Base-by-base conservation (phyloP, 371 early-diverging fungal genomes). In the Capillidium heterosporum region DNA sequence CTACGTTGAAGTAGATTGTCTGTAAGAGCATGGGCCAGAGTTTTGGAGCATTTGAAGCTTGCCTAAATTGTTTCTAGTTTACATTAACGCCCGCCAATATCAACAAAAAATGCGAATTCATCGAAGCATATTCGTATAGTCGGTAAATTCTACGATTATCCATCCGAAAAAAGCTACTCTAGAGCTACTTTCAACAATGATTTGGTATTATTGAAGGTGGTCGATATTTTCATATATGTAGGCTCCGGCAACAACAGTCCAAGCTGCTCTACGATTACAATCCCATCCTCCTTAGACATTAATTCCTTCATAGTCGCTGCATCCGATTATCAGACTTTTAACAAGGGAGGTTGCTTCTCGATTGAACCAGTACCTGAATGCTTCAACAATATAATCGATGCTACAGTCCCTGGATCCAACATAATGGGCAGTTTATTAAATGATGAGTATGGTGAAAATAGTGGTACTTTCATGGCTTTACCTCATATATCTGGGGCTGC, bases 401-500 rank as follows among this genome's bases (percentile, higher is more conserved):
- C 32, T 32, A 68, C 63, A 67, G 66, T 28, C 57, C 63, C 58
- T 57, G 70, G 41, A 64, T 65, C 59, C 72, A 44, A 48, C 62
- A 62, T 21, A 61, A 66, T 59, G 61, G 66, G 17, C 46, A 64
- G 50, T 63, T 43, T 60, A 67, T 3, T 11, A 3, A 23, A 21
- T 11, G 40, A 35, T 5, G 10, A 17, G 11, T 51, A 51, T 19
- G 15, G 23, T 5, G 32, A 21, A 19, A 10, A 27, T 11, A 2
- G 64, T 24, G 76, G 76, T 10, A 74, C 74, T 0, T 68, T 67
- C 1, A 89, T 89, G 88, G 84, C 89, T 5, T 67, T 75, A 24
- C 88, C 90, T 7, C 85, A 86, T 64, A 84, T 84, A 11, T 71
- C 82, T 31, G 90, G 89, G 42, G 78, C 79, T 35, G 77, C 83